Percentiles rank a stretch among this genome's conserved stretches.
phyloP scores from a whole-genome alignment of 257 asterid genomes.

The Agastache rugosa region DNA sequence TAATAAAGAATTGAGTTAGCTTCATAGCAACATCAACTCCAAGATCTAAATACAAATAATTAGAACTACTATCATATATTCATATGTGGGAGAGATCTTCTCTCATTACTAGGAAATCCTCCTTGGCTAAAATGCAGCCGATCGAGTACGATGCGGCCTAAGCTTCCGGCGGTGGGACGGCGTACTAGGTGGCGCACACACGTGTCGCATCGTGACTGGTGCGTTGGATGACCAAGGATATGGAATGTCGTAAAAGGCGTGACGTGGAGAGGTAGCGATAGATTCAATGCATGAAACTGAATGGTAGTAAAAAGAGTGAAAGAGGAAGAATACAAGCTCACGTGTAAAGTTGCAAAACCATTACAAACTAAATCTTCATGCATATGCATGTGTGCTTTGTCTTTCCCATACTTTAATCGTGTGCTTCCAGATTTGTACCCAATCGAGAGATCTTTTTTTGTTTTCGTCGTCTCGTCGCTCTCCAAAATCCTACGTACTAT shows the following conservation, averaged over 20 bases:
- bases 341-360: constrained; percentile 2
- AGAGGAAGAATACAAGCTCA: constrained; percentile 20
- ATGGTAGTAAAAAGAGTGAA: not conserved
- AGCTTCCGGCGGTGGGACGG: constrained; percentile 3
- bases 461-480: not conserved
- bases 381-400: not conserved
- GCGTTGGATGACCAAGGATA: not conserved
- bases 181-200: constrained; percentile 20
- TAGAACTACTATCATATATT: not conserved
- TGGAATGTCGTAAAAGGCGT: not conserved
- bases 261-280: not conserved
- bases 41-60: not conserved
- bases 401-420: not conserved
- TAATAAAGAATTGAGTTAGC: too few relatives aligned
- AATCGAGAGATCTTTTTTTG: not conserved
- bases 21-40: not conserved
- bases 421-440: not conserved
- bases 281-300: constrained; percentile 3
- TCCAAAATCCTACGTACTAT: too few relatives aligned
- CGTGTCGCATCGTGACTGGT: not conserved
- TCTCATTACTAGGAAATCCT: not conserved
- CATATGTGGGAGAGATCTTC: not conserved
- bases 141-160: not conserved
- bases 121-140: not conserved
- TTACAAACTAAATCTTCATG: not conserved